Conservation (phyloP, 176 grass and related monocot species). For the Hsuehochloa calcarea region DNA sequence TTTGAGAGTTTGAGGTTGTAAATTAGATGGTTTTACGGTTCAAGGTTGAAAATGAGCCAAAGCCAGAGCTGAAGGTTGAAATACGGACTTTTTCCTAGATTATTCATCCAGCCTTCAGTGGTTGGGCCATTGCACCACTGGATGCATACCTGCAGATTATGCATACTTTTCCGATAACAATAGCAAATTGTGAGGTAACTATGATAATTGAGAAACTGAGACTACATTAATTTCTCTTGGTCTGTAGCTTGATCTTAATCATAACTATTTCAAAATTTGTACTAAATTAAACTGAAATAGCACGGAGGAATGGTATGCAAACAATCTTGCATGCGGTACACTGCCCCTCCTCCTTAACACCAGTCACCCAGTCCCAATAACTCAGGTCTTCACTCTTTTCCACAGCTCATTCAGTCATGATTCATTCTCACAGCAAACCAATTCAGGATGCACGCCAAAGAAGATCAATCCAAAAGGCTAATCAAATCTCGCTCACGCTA, state of each 20-base stretch:
- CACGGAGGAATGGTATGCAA: background rate
- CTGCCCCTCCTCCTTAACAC: background rate
- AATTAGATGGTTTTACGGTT: too few relatives aligned
- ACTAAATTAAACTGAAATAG: background rate
- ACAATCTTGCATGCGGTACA: background rate
- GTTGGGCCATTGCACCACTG: constrained; percentile 20
- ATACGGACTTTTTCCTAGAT: background rate
- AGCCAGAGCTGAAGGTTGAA: too few relatives aligned
- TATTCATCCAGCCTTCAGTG: background rate
- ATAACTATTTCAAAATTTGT: background rate
- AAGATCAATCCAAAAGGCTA: background rate
- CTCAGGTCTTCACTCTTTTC: background rate
- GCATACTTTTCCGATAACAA: background rate
- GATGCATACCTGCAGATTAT: constrained; percentile 2
- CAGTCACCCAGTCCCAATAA: background rate
- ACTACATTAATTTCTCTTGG: background rate
- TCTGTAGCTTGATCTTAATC: background rate
- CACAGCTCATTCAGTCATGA: constrained; percentile 2
- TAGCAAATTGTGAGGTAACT: background rate
- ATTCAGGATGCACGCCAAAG: background rate
- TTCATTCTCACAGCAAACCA: background rate
- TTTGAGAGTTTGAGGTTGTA: too few relatives aligned
- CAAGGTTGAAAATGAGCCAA: too few relatives aligned
- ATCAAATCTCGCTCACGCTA: background rate
- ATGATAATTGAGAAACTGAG: background rate